Percentiles rank a stretch among this genome's conserved stretches.
Evolutionary conservation across 345 rosid genomes (phyloP).

Genomic region (rapeseed (Brassica napus)): DNA sequence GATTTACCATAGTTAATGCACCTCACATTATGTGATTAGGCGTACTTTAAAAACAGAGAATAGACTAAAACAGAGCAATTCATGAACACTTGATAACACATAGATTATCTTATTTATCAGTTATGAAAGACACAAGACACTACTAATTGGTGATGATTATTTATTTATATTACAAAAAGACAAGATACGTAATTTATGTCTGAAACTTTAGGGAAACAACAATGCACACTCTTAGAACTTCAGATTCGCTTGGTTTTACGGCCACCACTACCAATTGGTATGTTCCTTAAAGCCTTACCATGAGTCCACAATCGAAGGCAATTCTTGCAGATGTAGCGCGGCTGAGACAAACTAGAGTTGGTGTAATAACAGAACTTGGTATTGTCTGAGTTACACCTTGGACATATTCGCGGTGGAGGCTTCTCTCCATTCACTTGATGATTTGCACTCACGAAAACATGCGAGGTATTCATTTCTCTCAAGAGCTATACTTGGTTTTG

Average conservation of each 20-base stretch:
- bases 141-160: background rate
- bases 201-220: background rate
- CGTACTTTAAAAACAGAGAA: background rate
- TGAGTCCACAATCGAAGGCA: background rate
- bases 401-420: background rate
- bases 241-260: background rate
- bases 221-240: background rate
- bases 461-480: background rate
- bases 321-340: background rate
- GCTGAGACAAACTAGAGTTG: background rate
- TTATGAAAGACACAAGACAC: background rate
- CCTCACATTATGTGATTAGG: background rate
- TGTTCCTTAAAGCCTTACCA: background rate
- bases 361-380: background rate
- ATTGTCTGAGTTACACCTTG: background rate
- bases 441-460: background rate
- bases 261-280: background rate
- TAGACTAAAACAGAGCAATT: background rate
- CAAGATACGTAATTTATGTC: slow-evolving; percentile 1
- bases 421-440: background rate
- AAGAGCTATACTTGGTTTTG: background rate
- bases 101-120: background rate
- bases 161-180: slow-evolving; percentile 6
- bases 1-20: too few relatives aligned
- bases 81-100: background rate